Evolutionary conservation across 495 filamentous ascomycete genomes (phyloP).

Genomic region (Xylaria castorea): DNA sequence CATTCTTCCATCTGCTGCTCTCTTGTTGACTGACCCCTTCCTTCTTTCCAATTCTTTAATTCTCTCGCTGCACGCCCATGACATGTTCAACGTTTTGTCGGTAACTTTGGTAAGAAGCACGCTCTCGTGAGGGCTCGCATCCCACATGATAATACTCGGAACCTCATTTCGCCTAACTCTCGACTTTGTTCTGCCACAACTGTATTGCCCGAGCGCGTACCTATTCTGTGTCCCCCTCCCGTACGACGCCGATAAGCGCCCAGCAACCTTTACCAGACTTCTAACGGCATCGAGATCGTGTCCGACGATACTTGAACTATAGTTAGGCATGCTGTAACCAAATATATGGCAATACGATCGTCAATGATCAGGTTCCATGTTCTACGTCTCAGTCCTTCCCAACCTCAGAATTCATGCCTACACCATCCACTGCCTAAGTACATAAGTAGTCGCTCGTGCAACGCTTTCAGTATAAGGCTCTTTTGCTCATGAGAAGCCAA

Average conservation of each 20-base stretch:
- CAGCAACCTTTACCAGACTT: neutral
- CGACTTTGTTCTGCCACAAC: neutral
- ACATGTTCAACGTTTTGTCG: neutral
- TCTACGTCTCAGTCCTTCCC: neutral
- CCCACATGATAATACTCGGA: neutral
- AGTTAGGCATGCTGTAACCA: neutral
- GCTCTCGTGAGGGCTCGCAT: neutral
- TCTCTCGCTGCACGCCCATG: neutral
- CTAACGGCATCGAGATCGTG: neutral
- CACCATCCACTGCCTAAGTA: neutral
- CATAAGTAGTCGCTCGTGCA: neutral
- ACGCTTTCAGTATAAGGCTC: neutral
- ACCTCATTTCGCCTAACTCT: conserved; percentile 10
- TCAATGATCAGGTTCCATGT: neutral
- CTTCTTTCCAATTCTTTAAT: neutral
- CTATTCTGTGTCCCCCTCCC: neutral
- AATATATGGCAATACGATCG: neutral
- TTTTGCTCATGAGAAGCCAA: neutral
- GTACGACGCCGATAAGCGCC: conserved; percentile 7
- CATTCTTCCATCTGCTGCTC: neutral
- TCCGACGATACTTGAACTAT: neutral
- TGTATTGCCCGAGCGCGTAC: neutral
- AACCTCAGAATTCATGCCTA: neutral
- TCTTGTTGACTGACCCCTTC: neutral
- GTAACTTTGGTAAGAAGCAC: too few relatives aligned